Evolutionary conservation across 2,329 filamentous ascomycete genomes (phyloP), one percentile per base, ranked within the genome.

Genomic region (Fusarium devonianum): DNA sequence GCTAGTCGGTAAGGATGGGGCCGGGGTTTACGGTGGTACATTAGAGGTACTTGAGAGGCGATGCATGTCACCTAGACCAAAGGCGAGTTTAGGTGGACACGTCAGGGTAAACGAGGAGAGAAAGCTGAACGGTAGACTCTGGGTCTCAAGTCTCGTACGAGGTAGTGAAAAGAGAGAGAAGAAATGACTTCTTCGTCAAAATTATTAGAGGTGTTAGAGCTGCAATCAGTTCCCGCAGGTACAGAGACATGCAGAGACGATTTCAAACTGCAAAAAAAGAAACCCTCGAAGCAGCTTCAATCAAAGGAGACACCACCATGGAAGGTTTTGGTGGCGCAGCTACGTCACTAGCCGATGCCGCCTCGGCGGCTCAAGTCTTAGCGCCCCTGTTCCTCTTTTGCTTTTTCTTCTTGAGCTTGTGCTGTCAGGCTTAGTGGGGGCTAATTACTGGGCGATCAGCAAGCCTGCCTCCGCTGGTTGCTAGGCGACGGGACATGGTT

Each of bases 341-440:
- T 66, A 67, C 64, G 64, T 67, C 64, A 67, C 64, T 62, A 56
- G 63, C 62, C 58, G 52, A 47, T 41, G 42, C 47, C 39, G 60
- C 25, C 44, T 46, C 40, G 49, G 35, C 25, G 43, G 51, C 25
- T n/a, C n/a, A n/a, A n/a, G n/a, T n/a, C n/a, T 57, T 60, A 55
- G 60, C 54, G 49, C 35, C 46, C 30, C n/a, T 38, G 38, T 53
- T 42, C 32, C 28, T 30, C 28, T 29, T 21, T 39, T 19, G 37
- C 25, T 25, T 26, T 35, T 32, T 34, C 40, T 49, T 37, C 34
- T 13, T n/a, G 3, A 29, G 28, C 21, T 33, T 35, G 14, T 26
- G 4, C 8, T 33, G 39, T 25, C 28, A 13, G 37, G 14, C 30
- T 19, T 10, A 26, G 39, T 13, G 28, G 21, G 22, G 17, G 28